phyloP scores from a whole-genome alignment of 805 yeast genomes.

The Kodamaea sagamina region DNA sequence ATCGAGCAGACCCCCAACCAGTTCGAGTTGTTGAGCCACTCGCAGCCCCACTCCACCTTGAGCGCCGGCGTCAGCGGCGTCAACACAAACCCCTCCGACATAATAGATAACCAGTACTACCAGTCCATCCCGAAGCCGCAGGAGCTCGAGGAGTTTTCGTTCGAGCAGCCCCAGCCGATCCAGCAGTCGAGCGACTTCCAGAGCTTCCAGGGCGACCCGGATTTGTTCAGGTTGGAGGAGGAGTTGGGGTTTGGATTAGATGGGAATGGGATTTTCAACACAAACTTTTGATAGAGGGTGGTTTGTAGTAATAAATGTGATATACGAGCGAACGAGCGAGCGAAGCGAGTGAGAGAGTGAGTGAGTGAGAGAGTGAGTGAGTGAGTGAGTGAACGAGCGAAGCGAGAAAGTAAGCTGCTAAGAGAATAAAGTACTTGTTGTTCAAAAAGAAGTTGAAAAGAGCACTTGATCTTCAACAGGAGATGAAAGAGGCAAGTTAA shows the following conservation, averaged over 20 bases:
- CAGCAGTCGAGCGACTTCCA: slow-evolving; percentile 11
- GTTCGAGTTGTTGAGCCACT: slow-evolving; percentile 17
- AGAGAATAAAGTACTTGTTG: too few species aligned
- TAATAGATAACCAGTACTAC: slow-evolving; percentile 31
- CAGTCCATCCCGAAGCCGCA: slow-evolving; percentile 46
- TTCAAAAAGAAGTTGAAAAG: too few species aligned
- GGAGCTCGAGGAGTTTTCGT: slow-evolving; percentile 41
- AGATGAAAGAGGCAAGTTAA: too few species aligned
- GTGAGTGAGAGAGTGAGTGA: too few species aligned
- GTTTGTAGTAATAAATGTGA: not conserved
- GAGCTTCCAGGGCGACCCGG: slow-evolving; percentile 18
- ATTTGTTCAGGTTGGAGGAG: slow-evolving; percentile 42
- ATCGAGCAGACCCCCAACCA: slow-evolving; percentile 10
- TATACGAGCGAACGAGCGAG: too few species aligned
- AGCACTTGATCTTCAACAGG: too few species aligned
- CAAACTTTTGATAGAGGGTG: slow-evolving; percentile 8
- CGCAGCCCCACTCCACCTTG: slow-evolving; percentile 15
- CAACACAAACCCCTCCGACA: slow-evolving; percentile 23
- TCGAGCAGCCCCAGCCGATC: slow-evolving; percentile 10
- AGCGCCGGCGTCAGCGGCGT: slow-evolving; percentile 23
- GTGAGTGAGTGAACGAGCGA: too few species aligned
- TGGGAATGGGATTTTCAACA: slow-evolving; percentile 29
- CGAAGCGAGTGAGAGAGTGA: too few species aligned
- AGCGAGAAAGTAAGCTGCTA: too few species aligned
- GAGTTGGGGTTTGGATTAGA: slow-evolving; percentile 49